Conservation (phyloP, 495 filamentous ascomycete species). For the Neurospora cerealis region DNA sequence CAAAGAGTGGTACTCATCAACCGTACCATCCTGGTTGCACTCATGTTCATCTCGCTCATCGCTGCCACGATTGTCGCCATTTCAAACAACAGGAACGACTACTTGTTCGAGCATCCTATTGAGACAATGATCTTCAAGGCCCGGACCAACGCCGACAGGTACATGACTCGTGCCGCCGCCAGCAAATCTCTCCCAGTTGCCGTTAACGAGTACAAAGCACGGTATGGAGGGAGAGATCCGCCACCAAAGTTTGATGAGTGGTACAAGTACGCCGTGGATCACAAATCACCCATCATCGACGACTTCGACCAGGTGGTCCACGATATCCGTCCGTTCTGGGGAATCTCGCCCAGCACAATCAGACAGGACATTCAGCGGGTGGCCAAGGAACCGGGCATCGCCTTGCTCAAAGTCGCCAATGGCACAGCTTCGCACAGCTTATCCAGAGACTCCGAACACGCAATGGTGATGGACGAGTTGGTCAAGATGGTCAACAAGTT, state of each 20-base stretch:
- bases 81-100: conserved; percentile 5
- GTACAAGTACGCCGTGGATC: conserved; percentile 59
- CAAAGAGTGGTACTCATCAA: conserved; percentile 29
- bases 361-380: conserved; percentile 30
- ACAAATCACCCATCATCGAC: conserved; percentile 59
- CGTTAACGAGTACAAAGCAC: conserved; percentile 46
- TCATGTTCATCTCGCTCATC: conserved; percentile 21
- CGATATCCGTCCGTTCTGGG: conserved; percentile 67
- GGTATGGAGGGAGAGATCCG: conserved; percentile 45
- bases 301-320: conserved; percentile 64
- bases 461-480: conserved; percentile 51
- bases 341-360: conserved; percentile 50
- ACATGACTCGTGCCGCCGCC: conserved; percentile 32
- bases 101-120: conserved; percentile 35
- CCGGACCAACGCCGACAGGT: conserved; percentile 35
- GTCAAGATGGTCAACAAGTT: conserved; percentile 58
- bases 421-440: conserved; percentile 39
- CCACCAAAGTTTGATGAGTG: conserved; percentile 60
- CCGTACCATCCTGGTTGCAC: conserved; percentile 25
- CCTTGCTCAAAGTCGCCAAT: conserved; percentile 34
- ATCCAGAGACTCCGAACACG: conserved; percentile 32
- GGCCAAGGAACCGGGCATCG: conserved; percentile 28
- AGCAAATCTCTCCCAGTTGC: conserved; percentile 44
- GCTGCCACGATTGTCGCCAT: conserved; percentile 21
- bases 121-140: conserved; percentile 40